Percentiles rank a stretch among this genome's conserved stretches.
phyloP scores from a whole-genome alignment of 495 filamentous ascomycete species.

The Rhypophila decipiens region DNA sequence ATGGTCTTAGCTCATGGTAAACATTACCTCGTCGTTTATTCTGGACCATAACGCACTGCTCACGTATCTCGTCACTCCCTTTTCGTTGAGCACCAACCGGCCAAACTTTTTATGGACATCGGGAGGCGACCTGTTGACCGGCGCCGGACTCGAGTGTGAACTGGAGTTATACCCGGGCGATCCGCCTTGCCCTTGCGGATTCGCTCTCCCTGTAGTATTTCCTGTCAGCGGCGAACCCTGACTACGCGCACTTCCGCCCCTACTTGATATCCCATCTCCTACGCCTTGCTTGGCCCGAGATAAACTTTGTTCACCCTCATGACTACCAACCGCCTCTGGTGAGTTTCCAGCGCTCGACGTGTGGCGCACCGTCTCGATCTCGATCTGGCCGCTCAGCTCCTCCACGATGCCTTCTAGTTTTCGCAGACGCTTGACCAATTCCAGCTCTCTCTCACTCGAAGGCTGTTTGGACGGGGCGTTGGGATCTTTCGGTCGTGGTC shows the following conservation, averaged over 20 bases:
- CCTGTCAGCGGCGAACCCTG: slow-evolving; percentile 6
- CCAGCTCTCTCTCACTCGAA: slow-evolving; percentile 57
- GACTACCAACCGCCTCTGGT: slow-evolving; percentile 23
- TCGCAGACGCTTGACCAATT: slow-evolving; percentile 69
- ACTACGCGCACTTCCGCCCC: slow-evolving; percentile 8
- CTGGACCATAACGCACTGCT: slow-evolving; percentile 88
- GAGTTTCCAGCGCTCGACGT: slow-evolving; percentile 31
- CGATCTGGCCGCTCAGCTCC: slow-evolving; percentile 51
- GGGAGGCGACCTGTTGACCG: slow-evolving; percentile 20
- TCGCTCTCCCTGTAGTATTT: background rate
- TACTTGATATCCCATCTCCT: slow-evolving; percentile 1
- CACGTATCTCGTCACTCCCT: slow-evolving; percentile 74
- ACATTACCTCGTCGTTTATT: slow-evolving; percentile 68
- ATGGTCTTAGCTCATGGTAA: too few relatives aligned
- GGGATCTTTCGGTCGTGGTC: slow-evolving; percentile 55
- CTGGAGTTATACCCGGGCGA: slow-evolving; percentile 6
- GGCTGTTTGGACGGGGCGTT: slow-evolving; percentile 41
- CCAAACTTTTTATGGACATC: slow-evolving; percentile 66
- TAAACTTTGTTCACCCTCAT: slow-evolving; percentile 10
- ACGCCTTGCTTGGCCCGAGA: slow-evolving; percentile 9
- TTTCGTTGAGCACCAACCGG: slow-evolving; percentile 74
- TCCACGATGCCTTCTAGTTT: slow-evolving; percentile 75
- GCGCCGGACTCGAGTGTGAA: slow-evolving; percentile 1
- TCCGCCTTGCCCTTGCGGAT: slow-evolving; percentile 6
- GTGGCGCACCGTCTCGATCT: slow-evolving; percentile 38